A percentile compares a stretch with the other conserved stretches of the same genome.
Conservation (phyloP, 257 asterid species). For the Jacaranda copaia region DNA sequence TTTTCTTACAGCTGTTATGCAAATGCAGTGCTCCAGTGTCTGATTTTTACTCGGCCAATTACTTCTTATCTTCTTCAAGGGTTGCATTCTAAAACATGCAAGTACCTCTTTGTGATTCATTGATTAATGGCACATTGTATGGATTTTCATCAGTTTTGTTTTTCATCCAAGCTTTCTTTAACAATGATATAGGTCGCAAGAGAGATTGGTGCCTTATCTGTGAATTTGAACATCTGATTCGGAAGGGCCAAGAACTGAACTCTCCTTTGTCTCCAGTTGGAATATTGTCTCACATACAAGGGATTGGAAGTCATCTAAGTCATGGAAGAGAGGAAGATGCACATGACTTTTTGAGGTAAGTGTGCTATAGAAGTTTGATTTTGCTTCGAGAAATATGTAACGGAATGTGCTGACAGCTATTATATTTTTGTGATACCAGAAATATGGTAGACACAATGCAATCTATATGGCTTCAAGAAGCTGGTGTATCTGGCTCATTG, state of each 20-base stretch:
- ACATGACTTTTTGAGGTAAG: conserved; percentile 61
- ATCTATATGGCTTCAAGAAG: conserved; percentile 56
- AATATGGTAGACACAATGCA: conserved; percentile 54
- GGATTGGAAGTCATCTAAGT: conserved; percentile 46
- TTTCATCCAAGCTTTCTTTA: conserved; percentile 14
- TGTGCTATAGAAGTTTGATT: neutral
- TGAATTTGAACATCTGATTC: conserved; percentile 50
- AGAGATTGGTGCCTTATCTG: conserved; percentile 57
- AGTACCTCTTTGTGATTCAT: conserved; percentile 37
- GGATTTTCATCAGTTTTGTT: conserved; percentile 16
- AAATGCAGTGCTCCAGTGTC: conserved; percentile 68
- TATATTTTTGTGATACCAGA: conserved; percentile 37
- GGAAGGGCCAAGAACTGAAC: conserved; percentile 47
- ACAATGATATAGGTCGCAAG: conserved; percentile 47
- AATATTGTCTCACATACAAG: conserved; percentile 55
- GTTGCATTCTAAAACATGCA: conserved; percentile 55
- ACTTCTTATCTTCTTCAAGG: conserved; percentile 57
- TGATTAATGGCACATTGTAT: neutral
- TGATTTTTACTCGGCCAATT: conserved; percentile 57
- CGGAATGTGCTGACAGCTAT: conserved; percentile 6
- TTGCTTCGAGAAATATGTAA: conserved; percentile 1
- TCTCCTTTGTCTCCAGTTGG: conserved; percentile 54
- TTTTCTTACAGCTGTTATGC: conserved; percentile 59
- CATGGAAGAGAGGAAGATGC: conserved; percentile 66
- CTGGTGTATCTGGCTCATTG: conserved; percentile 42